Percentiles rank a stretch among this genome's conserved stretches.
These are phyloP conservation scores for Cyclotella choctawhatcheeana DNA, from an alignment of 108 stramenopile genomes.

Conservation along the genomic window DNA sequence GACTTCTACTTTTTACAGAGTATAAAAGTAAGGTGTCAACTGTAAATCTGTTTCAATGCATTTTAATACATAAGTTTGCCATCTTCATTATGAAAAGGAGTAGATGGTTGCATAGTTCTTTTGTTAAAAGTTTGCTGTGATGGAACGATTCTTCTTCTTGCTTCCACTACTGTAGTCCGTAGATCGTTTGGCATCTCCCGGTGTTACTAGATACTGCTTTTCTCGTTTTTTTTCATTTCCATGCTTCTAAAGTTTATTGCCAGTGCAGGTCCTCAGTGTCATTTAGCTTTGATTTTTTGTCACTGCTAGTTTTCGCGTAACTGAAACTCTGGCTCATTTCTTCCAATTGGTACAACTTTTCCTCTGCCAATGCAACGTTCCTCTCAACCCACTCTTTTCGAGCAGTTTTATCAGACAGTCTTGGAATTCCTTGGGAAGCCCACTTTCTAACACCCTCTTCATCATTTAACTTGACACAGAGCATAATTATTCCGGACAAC, in stretches of 20 bases:
- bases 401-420: conserved; percentile 19
- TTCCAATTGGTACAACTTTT: conserved; percentile 13
- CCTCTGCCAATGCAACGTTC: conserved; percentile 15
- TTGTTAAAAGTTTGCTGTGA: too few species aligned
- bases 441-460: conserved; percentile 54
- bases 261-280: neutral
- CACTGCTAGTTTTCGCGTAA: neutral
- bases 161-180: too few species aligned
- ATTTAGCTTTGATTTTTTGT: neutral
- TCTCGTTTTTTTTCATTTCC: too few species aligned
- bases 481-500: conserved; percentile 72
- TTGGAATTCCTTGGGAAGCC: conserved; percentile 66
- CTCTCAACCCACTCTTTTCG: conserved; percentile 13
- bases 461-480: conserved; percentile 61
- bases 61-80: too few species aligned
- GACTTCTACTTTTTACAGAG: too few species aligned
- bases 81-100: too few species aligned
- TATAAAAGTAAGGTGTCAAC: too few species aligned
- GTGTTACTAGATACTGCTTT: too few species aligned
- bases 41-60: too few species aligned
- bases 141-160: too few species aligned
- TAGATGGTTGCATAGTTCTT: too few species aligned
- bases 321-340: conserved; percentile 13
- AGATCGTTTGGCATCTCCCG: too few species aligned
- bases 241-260: conserved; percentile 7